Evolutionary conservation across 306 rosid species (phyloP), one percentile per base, ranked within the genome.

Genomic region (Acmispon strigosus): DNA sequence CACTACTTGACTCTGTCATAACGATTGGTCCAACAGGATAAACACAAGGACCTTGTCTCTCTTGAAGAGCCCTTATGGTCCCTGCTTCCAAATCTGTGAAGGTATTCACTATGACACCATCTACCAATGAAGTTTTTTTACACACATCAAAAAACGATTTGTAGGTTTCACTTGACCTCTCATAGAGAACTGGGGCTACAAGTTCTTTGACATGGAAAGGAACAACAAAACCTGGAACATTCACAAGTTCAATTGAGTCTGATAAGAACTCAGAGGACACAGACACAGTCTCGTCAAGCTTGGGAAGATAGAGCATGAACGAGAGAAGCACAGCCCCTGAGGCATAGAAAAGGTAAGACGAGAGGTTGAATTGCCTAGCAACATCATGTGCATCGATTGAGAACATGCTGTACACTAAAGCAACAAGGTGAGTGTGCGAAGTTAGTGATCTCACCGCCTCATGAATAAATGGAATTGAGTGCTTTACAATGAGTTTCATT

Each of bases 21-120:
- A 73, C 62, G n/a, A 82, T 51, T 0, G 85, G 85, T 47, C 82
- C 85, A 14, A 82, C 12, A 0, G 85, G 76, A 49, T 49, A 67
- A 7, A 76, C 20, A 7, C 16, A 77, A 39, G 55, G 62, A n/a
- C 11, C 61, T 11, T 27, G 52, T 18, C n/a, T 19, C 7, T 56
- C 70, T 64, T 63, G 59, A 5, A 81, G 12, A 32, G 27, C 60
- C 37, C 6, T 65, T 39, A 76, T 42, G 1, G 7, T 29, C 0
- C 37, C 39, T n/a, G 12, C 20, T 32, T 80, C 78, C 8, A 80
- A 41, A 18, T 51, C 78, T 3, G 13, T 20, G 71, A 57, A 76
- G 18, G 66, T 74, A 4, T 74, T 82, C 20, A 82, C 7, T 4
- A 69, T 43, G 16, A 70, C 18, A 20, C 83, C 86, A 43, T 82